A percentile compares a stretch with the other conserved stretches of the same genome.
These are phyloP conservation scores for Cercis canadensis DNA, from an alignment of 306 rosid genomes.

Conservation along the genomic window DNA sequence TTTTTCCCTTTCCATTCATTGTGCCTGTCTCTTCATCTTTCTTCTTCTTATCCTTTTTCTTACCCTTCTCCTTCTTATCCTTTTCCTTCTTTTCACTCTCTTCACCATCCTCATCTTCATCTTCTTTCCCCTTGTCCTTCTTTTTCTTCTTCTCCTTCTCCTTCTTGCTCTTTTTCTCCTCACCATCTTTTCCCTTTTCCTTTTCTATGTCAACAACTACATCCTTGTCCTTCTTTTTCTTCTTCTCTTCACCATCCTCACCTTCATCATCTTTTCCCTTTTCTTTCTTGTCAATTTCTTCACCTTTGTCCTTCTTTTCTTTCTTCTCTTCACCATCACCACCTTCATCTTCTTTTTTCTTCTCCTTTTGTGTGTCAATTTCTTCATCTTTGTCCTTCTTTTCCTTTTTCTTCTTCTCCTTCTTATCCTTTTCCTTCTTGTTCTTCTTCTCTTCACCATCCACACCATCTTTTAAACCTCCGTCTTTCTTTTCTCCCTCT, in stretches of 20 bases:
- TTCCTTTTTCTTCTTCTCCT: conserved; percentile 19
- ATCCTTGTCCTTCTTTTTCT: not conserved
- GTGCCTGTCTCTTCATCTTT: conserved; percentile 31
- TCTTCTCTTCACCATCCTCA: conserved; percentile 9
- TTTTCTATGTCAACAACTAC: no score
- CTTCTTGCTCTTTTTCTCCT: not conserved
- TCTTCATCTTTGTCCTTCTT: not conserved
- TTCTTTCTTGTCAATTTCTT: not conserved
- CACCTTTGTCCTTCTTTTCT: not conserved
- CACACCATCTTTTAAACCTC: not conserved
- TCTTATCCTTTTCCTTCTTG: not conserved
- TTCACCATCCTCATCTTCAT: conserved; percentile 7
- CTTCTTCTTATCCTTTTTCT: conserved; percentile 23
- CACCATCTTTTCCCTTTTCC: not conserved
- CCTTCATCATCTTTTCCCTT: conserved; percentile 15
- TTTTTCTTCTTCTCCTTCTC: not conserved
- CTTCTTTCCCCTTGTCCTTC: not conserved
- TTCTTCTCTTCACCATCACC: not conserved
- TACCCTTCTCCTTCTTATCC: conserved; percentile 36
- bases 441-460: not conserved
- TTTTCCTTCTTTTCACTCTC: conserved; percentile 20
- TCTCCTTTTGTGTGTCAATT: not conserved
- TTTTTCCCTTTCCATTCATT: conserved; percentile 11
- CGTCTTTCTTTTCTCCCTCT: conserved; percentile 16
- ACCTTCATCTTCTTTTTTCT: not conserved